Evolutionary conservation across 371 early-diverging fungal genomes (phyloP), one percentile per base, ranked within the genome.

Genomic region (Lichtheimia ornata): DNA sequence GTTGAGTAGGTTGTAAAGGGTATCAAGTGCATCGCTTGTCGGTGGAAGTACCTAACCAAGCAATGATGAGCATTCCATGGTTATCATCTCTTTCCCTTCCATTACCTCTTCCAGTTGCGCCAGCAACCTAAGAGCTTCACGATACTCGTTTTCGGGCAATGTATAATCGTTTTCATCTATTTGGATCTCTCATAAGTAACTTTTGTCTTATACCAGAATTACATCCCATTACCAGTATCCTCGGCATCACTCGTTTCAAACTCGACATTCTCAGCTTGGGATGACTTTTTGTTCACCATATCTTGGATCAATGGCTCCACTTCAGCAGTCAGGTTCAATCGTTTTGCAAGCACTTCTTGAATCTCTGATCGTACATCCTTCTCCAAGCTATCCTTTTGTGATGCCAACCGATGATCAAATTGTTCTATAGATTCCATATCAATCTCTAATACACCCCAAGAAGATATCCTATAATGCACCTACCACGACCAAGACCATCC

Each of bases 81-180:
- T 35, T 35, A 11, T 35, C 35, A 2, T 35, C 35, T 7, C 28
- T 28, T 4, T 28, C 28, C 28, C 28, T 28, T 35, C 11, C 35
- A 22, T 41, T 44, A 56, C 57, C 57, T 56, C 24, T 43, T 56
- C 57, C 17, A 56, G 45, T 3, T 28, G 45, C 0, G 45, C 14
- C n/a, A 44, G n/a, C 1, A 56, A 0, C 17, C n/a, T 17, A 6
- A 44, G 4, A 27, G 57, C 45, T 11, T 56, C 57, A 27, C 42
- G 57, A 42, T 56, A 45, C 24, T 56, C 57, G 20, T 56, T 56
- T 11, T 35, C 35, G 2, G 35, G 35, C 35, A 35, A 35, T 35
- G 35, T 56, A 45, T 15, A 18, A 56, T 56, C 42, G 25, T 56
- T 41, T 24, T 13, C 40, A 43, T 2, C 42, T 56, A n/a, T 6